phyloP scores from a whole-genome alignment of 176 grass and related monocot species.

The Oryza punctata region DNA sequence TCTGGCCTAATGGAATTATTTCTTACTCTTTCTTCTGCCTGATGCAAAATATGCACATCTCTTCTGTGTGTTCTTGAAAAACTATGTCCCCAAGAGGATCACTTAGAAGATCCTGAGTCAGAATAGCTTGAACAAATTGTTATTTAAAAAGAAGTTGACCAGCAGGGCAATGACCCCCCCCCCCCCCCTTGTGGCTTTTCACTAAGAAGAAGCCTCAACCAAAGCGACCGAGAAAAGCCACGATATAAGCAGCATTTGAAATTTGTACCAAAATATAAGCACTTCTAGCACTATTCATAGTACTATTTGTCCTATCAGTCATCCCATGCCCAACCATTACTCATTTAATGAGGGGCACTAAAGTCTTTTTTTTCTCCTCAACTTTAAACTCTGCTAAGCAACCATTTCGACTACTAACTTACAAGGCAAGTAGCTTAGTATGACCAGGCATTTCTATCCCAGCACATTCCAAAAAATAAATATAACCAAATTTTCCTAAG shows the following conservation, averaged over 20 bases:
- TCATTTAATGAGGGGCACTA: too few relatives aligned
- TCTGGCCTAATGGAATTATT: not conserved
- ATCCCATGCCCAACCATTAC: too few relatives aligned
- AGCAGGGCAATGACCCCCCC: too few relatives aligned
- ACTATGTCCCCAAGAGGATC: not conserved
- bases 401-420: not conserved
- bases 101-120: not conserved
- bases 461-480: not conserved
- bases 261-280: too few relatives aligned
- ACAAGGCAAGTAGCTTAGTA: not conserved
- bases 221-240: too few relatives aligned
- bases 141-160: not conserved
- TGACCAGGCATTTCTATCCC: not conserved
- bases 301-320: too few relatives aligned
- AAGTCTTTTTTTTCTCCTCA: too few relatives aligned
- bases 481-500: not conserved
- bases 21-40: conserved; percentile 1
- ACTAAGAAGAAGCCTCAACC: too few relatives aligned
- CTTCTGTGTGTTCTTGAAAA: not conserved
- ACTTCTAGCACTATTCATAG: too few relatives aligned
- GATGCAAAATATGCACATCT: not conserved
- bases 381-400: too few relatives aligned
- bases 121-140: not conserved
- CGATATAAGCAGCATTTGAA: too few relatives aligned
- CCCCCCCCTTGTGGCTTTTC: too few relatives aligned